Percentiles rank a stretch among this genome's conserved stretches.
Evolutionary conservation across 78 protist species (phyloP).

Genomic region (Dictyostelium brefeldianum): DNA sequence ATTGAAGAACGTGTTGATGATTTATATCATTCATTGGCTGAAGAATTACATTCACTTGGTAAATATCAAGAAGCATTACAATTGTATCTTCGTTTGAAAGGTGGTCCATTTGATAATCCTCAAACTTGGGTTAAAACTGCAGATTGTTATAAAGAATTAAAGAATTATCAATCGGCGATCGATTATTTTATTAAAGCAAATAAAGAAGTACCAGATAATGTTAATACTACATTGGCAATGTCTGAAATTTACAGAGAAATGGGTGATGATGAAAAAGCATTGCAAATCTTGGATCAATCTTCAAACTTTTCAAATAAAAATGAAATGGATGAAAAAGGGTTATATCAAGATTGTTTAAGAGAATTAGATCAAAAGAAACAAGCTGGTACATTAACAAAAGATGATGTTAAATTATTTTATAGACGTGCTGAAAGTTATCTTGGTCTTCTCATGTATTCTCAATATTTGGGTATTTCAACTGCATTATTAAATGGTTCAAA

Average conservation of each 20-base stretch:
- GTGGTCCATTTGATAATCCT: neutral
- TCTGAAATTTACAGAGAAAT: conserved; percentile 40
- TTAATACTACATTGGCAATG: neutral
- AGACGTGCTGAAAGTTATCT: conserved; percentile 18
- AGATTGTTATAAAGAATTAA: neutral
- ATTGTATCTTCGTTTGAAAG: neutral
- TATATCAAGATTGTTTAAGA: neutral
- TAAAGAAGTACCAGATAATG: conserved; percentile 23
- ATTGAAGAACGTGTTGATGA: conserved; percentile 15
- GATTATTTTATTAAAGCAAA: conserved; percentile 7
- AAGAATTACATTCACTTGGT: neutral
- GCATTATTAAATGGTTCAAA: conserved; percentile 56
- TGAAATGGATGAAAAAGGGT: conserved; percentile 18
- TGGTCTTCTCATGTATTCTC: conserved; percentile 9
- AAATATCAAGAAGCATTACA: neutral
- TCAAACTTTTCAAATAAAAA: neutral
- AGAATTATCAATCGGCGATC: neutral
- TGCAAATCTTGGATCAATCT: conserved; percentile 14
- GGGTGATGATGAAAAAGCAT: conserved; percentile 49
- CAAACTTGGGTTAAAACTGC: conserved; percentile 17
- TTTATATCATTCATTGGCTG: neutral
- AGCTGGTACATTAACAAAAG: neutral
- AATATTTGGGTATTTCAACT: conserved; percentile 59
- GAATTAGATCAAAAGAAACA: neutral
- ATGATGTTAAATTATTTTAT: conserved; percentile 20